A percentile compares a stretch with the other conserved stretches of the same genome.
These are phyloP conservation scores for Vigna reflexopilosa DNA, from an alignment of 306 rosid species.

Conservation along the genomic window DNA sequence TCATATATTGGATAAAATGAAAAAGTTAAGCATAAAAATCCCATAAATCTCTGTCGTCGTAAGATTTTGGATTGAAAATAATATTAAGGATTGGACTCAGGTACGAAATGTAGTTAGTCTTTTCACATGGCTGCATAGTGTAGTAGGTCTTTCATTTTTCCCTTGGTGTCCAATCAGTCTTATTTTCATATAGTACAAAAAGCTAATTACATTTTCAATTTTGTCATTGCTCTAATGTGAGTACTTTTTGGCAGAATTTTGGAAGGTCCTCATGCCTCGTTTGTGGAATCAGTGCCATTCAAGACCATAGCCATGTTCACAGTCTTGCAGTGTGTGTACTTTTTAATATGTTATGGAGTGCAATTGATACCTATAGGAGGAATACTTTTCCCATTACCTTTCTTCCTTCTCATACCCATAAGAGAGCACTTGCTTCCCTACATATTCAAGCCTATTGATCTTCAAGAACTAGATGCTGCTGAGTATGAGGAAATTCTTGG, in stretches of 20 bases:
- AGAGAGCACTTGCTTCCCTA: conserved; percentile 74
- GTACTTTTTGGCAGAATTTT: conserved; percentile 58
- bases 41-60: too few relatives aligned
- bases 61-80: too few relatives aligned
- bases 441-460: conserved; percentile 53
- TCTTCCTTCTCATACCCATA: conserved; percentile 71
- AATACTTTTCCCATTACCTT: conserved; percentile 79
- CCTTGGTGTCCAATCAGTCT: neutral
- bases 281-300: conserved; percentile 77
- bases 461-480: conserved; percentile 78
- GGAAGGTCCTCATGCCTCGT: conserved; percentile 74
- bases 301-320: conserved; percentile 68
- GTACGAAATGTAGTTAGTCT: neutral
- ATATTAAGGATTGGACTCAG: too few relatives aligned
- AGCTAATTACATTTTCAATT: neutral
- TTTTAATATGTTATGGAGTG: conserved; percentile 65
- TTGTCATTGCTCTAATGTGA: conserved; percentile 10
- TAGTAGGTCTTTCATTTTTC: neutral
- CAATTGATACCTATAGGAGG: conserved; percentile 86
- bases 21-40: too few relatives aligned
- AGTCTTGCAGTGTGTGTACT: conserved; percentile 60
- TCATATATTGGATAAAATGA: too few relatives aligned
- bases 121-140: neutral
- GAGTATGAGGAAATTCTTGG: conserved; percentile 80
- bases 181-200: neutral